A percentile compares a stretch with the other conserved stretches of the same genome.
Evolutionary conservation across 2,329 filamentous ascomycete species (phyloP).

Genomic region (Scedosporium minutisporum): DNA sequence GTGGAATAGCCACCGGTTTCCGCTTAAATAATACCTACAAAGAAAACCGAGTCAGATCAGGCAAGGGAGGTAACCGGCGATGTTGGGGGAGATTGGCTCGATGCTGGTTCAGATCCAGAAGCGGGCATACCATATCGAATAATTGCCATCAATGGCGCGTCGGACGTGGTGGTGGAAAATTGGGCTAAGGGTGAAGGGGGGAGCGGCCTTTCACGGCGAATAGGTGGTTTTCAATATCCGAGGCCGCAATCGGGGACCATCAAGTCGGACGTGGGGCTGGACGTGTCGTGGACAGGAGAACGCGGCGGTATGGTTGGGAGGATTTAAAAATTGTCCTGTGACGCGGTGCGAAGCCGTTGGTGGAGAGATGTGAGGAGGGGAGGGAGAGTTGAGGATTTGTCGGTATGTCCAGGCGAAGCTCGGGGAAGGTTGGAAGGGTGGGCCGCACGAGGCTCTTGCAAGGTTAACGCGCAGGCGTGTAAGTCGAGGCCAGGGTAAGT

Average conservation of each 20-base stretch:
- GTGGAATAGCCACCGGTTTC: conserved; percentile 80
- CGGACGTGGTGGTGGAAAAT: neutral
- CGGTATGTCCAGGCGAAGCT: neutral
- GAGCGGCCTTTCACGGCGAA: neutral
- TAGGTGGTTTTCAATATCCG: neutral
- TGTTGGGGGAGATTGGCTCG: neutral
- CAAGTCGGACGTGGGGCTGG: neutral
- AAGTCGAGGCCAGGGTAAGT: neutral
- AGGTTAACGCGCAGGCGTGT: neutral
- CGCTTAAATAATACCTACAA: conserved; percentile 85
- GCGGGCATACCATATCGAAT: conserved; percentile 3
- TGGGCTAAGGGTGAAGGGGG: neutral
- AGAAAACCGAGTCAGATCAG: neutral
- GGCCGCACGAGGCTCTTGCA: neutral
- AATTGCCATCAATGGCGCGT: conserved; percentile 5
- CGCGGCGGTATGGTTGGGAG: neutral
- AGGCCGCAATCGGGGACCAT: neutral
- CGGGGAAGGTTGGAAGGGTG: neutral
- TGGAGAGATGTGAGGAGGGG: neutral
- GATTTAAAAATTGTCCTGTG: neutral
- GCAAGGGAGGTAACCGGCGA: neutral
- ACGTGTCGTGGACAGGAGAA: neutral
- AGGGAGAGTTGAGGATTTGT: neutral
- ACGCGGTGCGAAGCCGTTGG: neutral
- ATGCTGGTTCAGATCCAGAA: neutral